Evolutionary conservation across 2,329 filamentous ascomycete genomes (phyloP).

Genomic region (Fusarium odoratissimum): DNA sequence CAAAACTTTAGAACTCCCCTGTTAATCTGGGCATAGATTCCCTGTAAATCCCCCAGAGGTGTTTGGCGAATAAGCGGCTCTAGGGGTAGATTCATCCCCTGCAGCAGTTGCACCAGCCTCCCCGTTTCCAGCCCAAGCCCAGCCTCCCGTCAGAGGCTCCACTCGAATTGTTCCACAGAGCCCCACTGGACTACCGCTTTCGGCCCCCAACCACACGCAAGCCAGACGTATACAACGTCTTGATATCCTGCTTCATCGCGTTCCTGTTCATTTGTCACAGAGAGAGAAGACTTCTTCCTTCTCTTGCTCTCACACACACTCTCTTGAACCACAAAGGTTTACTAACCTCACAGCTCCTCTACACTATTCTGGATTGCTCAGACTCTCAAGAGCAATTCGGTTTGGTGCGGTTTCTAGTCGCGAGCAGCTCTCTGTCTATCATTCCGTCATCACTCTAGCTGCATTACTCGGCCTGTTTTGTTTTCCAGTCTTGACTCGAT

Average conservation of each 20-base stretch:
- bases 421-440: conserved; percentile 4
- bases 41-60: conserved; percentile 33
- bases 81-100: conserved; percentile 38
- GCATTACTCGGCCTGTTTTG: conserved; percentile 1
- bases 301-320: conserved; percentile 16
- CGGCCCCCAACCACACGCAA: conserved; percentile 48
- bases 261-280: conserved; percentile 21
- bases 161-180: conserved; percentile 28
- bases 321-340: conserved; percentile 18
- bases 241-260: conserved; percentile 38
- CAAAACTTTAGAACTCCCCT: conserved; percentile 33
- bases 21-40: conserved; percentile 29
- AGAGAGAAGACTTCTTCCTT: conserved; percentile 28
- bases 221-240: conserved; percentile 43
- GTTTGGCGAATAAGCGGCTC: conserved; percentile 26
- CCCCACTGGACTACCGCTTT: conserved; percentile 43
- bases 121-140: conserved; percentile 47
- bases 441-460: conserved; percentile 29
- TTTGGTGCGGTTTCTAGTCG: not conserved
- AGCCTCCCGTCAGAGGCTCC: conserved; percentile 42
- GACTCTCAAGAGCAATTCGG: conserved; percentile 4
- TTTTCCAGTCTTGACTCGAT: conserved; percentile 10
- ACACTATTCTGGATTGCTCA: not conserved
- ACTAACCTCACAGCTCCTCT: conserved; percentile 31
- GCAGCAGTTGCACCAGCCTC: conserved; percentile 47